Evolutionary conservation across 345 rosid species (phyloP).

Genomic region (Trapa incisa): DNA sequence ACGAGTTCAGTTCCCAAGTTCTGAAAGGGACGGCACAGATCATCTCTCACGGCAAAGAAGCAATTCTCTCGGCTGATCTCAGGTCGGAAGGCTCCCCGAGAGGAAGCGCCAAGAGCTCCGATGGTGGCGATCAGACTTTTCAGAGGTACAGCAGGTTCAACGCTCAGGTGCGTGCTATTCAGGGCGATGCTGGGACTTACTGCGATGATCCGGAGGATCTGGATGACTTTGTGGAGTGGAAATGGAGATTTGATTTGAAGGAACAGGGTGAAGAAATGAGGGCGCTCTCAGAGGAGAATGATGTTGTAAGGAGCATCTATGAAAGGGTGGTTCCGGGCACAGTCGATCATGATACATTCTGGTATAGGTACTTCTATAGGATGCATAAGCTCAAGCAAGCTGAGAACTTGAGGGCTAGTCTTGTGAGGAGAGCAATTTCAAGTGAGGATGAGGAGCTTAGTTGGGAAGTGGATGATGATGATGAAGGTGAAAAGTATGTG

Average conservation of each 20-base stretch:
- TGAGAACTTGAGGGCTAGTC: conserved; percentile 64
- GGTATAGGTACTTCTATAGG: conserved; percentile 65
- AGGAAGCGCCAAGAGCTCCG: conserved; percentile 14
- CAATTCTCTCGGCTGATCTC: conserved; percentile 44
- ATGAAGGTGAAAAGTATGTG: conserved; percentile 17
- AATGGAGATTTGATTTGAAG: conserved; percentile 36
- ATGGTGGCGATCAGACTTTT: conserved; percentile 23
- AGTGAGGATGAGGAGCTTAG: conserved; percentile 55
- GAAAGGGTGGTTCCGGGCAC: conserved; percentile 39
- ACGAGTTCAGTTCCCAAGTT: conserved; percentile 58
- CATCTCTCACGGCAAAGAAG: conserved; percentile 75
- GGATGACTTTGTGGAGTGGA: conserved; percentile 61
- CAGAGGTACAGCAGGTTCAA: conserved; percentile 65
- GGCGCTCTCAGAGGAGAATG: conserved; percentile 44
- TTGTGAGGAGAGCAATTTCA: conserved; percentile 70
- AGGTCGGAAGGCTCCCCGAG: conserved; percentile 40
- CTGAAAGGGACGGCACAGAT: conserved; percentile 66
- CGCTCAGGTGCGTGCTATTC: conserved; percentile 49
- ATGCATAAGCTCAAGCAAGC: conserved; percentile 70
- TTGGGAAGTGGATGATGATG: conserved; percentile 57
- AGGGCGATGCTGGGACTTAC: conserved; percentile 55
- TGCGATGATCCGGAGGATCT: conserved; percentile 63
- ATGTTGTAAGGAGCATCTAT: conserved; percentile 33
- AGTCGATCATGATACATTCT: conserved; percentile 56
- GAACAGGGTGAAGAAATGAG: conserved; percentile 35